Evolutionary conservation across 257 asterid genomes (phyloP).

Genomic region (Solanum boliviense): DNA sequence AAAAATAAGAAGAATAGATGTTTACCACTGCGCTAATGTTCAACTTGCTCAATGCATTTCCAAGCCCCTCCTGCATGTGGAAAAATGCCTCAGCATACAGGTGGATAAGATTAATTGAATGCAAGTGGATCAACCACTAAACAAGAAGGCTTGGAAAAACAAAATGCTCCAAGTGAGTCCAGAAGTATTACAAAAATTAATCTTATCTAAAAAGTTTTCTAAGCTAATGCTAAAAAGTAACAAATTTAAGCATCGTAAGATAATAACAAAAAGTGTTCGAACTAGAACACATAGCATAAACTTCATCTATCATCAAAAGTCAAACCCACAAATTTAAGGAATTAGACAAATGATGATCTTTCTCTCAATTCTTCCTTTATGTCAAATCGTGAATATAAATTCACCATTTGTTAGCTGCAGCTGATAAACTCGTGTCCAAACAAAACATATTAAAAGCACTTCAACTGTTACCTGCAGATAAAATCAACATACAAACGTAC

Average conservation of each 20-base stretch:
- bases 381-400: neutral
- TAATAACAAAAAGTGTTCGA: neutral
- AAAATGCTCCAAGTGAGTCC: neutral
- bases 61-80: constrained; percentile 66
- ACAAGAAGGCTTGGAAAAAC: neutral
- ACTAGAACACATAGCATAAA: neutral
- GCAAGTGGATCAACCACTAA: neutral
- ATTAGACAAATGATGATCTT: neutral
- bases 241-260: neutral
- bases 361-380: neutral
- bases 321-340: neutral
- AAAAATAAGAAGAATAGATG: neutral
- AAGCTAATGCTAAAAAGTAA: neutral
- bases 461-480: neutral
- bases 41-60: constrained; percentile 48
- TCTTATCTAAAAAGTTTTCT: neutral
- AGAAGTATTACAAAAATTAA: neutral
- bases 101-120: neutral
- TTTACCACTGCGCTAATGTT: constrained; percentile 68
- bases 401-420: neutral
- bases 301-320: neutral
- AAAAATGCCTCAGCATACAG: neutral
- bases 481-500: neutral
- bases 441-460: neutral
- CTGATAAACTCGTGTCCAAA: neutral